A percentile compares a stretch with the other conserved stretches of the same genome.
These are phyloP conservation scores for Capsella rubella DNA, from an alignment of 441 rosid species.

Conservation along the genomic window DNA sequence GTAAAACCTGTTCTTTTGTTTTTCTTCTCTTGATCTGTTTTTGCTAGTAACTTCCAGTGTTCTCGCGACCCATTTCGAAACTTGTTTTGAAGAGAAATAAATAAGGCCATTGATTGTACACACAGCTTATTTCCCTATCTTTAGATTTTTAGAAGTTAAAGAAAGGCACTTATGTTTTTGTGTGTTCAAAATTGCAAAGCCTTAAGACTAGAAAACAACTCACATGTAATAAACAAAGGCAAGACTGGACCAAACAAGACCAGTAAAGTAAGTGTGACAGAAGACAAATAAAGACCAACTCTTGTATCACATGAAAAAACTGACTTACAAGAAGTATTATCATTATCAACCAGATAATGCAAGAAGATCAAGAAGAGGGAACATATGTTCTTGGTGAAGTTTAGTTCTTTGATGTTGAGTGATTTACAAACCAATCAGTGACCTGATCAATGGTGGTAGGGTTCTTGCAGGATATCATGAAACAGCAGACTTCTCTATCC, in stretches of 20 bases:
- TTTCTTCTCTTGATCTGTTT: slow-evolving; percentile 1
- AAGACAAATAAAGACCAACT: slow-evolving; percentile 24
- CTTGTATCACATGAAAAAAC: slow-evolving; percentile 25
- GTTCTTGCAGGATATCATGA: slow-evolving; percentile 71
- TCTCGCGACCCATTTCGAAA: slow-evolving; percentile 15
- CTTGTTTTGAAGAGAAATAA: slow-evolving; percentile 14
- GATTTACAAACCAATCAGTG: slow-evolving; percentile 67
- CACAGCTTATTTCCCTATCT: not conserved
- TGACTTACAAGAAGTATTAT: slow-evolving; percentile 14
- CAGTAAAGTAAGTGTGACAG: not conserved
- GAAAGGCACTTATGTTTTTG: not conserved
- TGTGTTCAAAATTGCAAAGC: slow-evolving; percentile 28
- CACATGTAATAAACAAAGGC: slow-evolving; percentile 31
- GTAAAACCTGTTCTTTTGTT: slow-evolving; percentile 1
- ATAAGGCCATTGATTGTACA: not conserved
- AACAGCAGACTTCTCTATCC: slow-evolving; percentile 65
- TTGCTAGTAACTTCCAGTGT: slow-evolving; percentile 15
- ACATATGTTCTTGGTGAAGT: slow-evolving; percentile 29
- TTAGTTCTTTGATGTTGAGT: slow-evolving; percentile 62
- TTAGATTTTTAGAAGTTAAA: not conserved
- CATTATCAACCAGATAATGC: slow-evolving; percentile 20
- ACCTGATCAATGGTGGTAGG: slow-evolving; percentile 62
- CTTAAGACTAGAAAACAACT: slow-evolving; percentile 13
- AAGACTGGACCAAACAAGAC: slow-evolving; percentile 5
- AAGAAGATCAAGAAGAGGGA: slow-evolving; percentile 29